phyloP scores from a whole-genome alignment of 2,329 filamentous ascomycete genomes.

The Neopestalotiopsis sp. region DNA sequence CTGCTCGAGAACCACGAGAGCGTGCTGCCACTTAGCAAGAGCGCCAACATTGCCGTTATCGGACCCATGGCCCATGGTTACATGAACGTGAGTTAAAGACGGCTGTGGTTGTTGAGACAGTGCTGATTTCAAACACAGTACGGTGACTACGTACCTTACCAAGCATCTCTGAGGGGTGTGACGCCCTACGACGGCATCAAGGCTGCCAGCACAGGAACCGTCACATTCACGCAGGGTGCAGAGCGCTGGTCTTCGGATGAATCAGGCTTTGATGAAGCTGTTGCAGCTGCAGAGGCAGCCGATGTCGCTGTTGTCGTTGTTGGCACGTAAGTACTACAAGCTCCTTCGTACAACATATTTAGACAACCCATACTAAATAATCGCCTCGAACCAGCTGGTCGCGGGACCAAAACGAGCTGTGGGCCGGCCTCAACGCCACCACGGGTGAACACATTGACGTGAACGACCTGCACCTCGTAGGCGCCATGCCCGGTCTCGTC shows the following conservation, averaged over 20 bases:
- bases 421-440: conserved; percentile 73
- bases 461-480: conserved; percentile 68
- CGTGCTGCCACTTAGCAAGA: conserved; percentile 61
- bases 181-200: conserved; percentile 74
- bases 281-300: conserved; percentile 68
- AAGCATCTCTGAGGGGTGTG: conserved; percentile 67
- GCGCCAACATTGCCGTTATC: conserved; percentile 74
- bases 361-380: background rate
- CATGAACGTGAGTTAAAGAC: conserved; percentile 62
- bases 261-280: conserved; percentile 69
- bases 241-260: conserved; percentile 76
- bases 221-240: conserved; percentile 73
- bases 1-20: conserved; percentile 64
- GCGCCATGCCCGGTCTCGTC: conserved; percentile 71
- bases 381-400: conserved; percentile 54
- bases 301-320: conserved; percentile 77
- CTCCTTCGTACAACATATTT: background rate
- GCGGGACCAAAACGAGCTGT: conserved; percentile 74
- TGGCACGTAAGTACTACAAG: conserved; percentile 53
- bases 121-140: conserved; percentile 50
- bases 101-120: background rate
- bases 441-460: conserved; percentile 78
- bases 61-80: conserved; percentile 76
- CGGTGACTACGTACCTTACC: conserved; percentile 75
- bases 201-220: conserved; percentile 61